Percentiles rank a stretch among this genome's conserved stretches.
phyloP scores from a whole-genome alignment of 2,329 filamentous ascomycete species.

The Lecanosticta acicola region DNA sequence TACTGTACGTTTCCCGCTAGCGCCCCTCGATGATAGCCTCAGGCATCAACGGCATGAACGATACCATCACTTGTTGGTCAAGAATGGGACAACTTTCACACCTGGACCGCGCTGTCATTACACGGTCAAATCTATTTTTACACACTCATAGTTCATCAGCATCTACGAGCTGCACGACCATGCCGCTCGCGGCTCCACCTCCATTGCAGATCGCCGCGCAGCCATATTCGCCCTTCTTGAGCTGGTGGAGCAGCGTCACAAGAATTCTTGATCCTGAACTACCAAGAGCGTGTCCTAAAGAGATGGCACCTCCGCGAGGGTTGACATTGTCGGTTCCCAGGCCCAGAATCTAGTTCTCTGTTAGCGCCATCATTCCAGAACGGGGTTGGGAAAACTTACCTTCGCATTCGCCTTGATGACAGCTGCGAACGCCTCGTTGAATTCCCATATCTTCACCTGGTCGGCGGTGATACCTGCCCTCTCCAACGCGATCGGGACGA shows the following conservation, averaged over 20 bases:
- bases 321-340: slow-evolving; percentile 77
- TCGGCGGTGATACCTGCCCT: slow-evolving; percentile 86
- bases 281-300: slow-evolving; percentile 83
- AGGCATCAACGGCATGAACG: no score
- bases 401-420: slow-evolving; percentile 94
- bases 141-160: slow-evolving; percentile 37
- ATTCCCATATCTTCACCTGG: slow-evolving; percentile 92
- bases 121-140: neutral
- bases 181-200: slow-evolving; percentile 82
- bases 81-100: no score
- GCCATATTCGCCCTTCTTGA: slow-evolving; percentile 88
- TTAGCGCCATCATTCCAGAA: neutral
- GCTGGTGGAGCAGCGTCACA: slow-evolving; percentile 82
- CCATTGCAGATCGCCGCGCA: slow-evolving; percentile 96
- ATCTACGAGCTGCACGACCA: slow-evolving; percentile 77
- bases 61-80: no score
- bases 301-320: slow-evolving; percentile 83
- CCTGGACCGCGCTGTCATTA: no score
- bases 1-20: no score
- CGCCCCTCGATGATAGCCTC: no score
- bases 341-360: slow-evolving; percentile 61
- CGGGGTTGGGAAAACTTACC: slow-evolving; percentile 33
- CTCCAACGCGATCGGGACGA: slow-evolving; percentile 82
- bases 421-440: slow-evolving; percentile 96
- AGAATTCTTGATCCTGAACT: slow-evolving; percentile 91